Percentiles rank a stretch among this genome's conserved stretches.
Evolutionary conservation across 352 stramenopile genomes (phyloP).

Genomic region (Pythium biforme): DNA sequence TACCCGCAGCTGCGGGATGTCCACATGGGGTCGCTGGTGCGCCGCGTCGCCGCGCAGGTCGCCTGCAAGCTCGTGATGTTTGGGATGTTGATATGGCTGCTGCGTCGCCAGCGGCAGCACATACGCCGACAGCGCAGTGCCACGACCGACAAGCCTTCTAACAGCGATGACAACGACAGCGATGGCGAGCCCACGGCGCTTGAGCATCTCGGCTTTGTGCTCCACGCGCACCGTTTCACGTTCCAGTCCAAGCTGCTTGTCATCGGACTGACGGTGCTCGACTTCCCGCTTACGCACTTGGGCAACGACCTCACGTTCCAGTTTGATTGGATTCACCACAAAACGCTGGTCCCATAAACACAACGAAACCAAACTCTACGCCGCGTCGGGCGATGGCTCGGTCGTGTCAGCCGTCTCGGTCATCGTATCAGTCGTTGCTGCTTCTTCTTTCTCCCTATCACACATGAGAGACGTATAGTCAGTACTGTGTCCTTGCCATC

Average conservation of each 20-base stretch:
- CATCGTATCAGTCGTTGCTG: background rate
- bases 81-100: background rate
- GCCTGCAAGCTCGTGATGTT: slow-evolving; percentile 4
- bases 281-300: slow-evolving; percentile 10
- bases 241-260: slow-evolving; percentile 11
- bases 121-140: too few species aligned
- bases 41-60: background rate
- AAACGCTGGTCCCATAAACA: background rate
- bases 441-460: background rate
- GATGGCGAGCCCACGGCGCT: background rate
- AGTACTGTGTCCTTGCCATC: background rate
- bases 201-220: slow-evolving; percentile 1
- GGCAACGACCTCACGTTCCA: slow-evolving; percentile 18
- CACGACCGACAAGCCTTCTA: background rate
- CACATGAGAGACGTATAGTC: background rate
- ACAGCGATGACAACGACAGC: background rate
- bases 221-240: slow-evolving; percentile 8
- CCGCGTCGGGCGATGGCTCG: background rate
- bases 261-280: background rate
- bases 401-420: background rate
- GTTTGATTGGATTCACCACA: slow-evolving; percentile 9
- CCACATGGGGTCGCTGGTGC: background rate
- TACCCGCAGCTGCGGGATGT: background rate
- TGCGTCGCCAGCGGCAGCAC: background rate
- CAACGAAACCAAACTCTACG: background rate